These are phyloP conservation scores for grape (Vitis vinifera) DNA, from an alignment of 164 flowering plant species.

Conservation along the genomic window DNA sequence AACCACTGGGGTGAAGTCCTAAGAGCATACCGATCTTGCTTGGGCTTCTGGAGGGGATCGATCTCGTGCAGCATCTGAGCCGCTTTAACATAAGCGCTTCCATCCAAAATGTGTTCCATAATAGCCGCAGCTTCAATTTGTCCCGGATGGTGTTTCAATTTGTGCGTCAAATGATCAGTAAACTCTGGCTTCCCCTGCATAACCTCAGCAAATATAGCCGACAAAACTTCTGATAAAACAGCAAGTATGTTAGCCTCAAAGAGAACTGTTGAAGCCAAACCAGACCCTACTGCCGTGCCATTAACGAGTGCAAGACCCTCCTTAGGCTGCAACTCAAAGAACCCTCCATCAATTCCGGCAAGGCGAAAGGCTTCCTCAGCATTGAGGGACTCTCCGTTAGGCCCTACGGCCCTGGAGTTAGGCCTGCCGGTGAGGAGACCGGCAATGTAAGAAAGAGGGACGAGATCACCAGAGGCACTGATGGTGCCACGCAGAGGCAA, in stretches of 20 bases:
- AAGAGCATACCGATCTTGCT: constrained; percentile 67
- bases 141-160: constrained; percentile 68
- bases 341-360: constrained; percentile 43
- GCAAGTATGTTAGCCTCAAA: constrained; percentile 57
- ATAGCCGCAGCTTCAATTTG: constrained; percentile 70
- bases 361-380: constrained; percentile 41
- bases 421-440: constrained; percentile 64
- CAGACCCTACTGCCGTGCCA: constrained; percentile 70
- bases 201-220: constrained; percentile 63
- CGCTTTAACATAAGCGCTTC: constrained; percentile 45
- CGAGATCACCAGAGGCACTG: constrained; percentile 66
- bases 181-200: constrained; percentile 73
- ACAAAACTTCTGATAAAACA: constrained; percentile 45
- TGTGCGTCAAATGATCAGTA: constrained; percentile 60
- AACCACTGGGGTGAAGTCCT: constrained; percentile 70
- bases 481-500: constrained; percentile 64
- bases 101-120: constrained; percentile 63
- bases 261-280: constrained; percentile 49
- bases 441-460: constrained; percentile 68
- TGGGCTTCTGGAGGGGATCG: constrained; percentile 63
- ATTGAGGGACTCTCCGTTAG: constrained; percentile 38
- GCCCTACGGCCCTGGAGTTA: constrained; percentile 45
- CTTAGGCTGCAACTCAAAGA: constrained; percentile 63
- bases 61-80: constrained; percentile 46
- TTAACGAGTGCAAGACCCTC: constrained; percentile 68